Base-by-base conservation (phyloP, 179 eudicot species). In the Spergularia azorica region DNA sequence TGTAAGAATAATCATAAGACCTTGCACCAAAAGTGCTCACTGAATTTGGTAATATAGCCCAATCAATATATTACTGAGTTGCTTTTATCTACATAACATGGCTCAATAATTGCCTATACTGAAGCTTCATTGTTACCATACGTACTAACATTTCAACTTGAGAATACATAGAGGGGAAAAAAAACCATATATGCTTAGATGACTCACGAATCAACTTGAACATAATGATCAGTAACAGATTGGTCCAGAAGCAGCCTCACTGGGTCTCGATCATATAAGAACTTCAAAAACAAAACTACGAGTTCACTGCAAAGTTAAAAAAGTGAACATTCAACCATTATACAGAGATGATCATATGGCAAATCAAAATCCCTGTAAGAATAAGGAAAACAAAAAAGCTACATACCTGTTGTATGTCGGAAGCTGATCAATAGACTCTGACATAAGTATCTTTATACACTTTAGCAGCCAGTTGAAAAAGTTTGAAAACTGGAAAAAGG, bases 381-480 rank as follows among this genome's bases (percentile, higher is more conserved):
- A 9, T 18, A n/a, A 12, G 13, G 52, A 73, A 71, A 80, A 15
- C 13, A 77, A 26, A 52, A 70, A 79, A 55, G 54, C 18, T 43
- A 71, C 10, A 26, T 70, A 96, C 99, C 99, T 89, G 77, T 87
- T 94, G 87, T 86, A 90, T 10, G 92, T 82, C 66, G 83, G 88
- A 85, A 96, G 87, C 83, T 89, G 93, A 78, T 92, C 97, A 82
- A 85, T 92, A 80, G 98, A 86, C 83, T 96, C 99, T 67, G 98
- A 82, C 97, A 94, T 94, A 63, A 96, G 90, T 78, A 90, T 85
- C 90, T 87, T 96, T 58, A 90, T 90, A 72, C 87, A 87, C 81
- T 90, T 94, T 70, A 84, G 85, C 48, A 96, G 93, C 99, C 99
- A 96, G 84, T 76, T 88, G 88, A 94, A 96, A 82, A 94, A 96